Evolutionary conservation across 306 rosid species (phyloP).

Genomic region (Calophaca sinica): DNA sequence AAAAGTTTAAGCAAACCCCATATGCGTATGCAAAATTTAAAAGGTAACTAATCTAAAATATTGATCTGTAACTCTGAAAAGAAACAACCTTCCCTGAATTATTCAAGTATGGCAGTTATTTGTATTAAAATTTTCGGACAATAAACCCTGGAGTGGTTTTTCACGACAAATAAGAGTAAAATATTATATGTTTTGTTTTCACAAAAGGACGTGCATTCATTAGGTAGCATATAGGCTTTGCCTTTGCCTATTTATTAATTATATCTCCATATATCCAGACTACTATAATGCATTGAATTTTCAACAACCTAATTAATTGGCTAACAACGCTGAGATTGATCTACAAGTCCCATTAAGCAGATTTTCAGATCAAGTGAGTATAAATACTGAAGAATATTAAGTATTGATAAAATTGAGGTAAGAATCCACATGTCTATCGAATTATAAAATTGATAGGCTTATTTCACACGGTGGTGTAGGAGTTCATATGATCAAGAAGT

Average conservation of each 20-base stretch:
- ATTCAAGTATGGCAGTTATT: conserved; percentile 41
- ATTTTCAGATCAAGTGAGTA: conserved; percentile 37
- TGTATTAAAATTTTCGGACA: conserved; percentile 48
- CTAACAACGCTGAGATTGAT: conserved; percentile 2
- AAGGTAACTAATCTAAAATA: conserved; percentile 44
- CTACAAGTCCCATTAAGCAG: conserved; percentile 40
- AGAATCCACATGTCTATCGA: conserved; percentile 41
- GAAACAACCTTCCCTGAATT: conserved; percentile 58
- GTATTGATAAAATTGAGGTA: conserved; percentile 40
- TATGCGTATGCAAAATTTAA: conserved; percentile 25
- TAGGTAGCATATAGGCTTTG: too few relatives aligned
- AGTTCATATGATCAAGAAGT: conserved; percentile 28
- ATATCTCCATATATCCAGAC: background rate
- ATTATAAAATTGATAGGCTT: conserved; percentile 27
- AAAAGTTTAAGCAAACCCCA: conserved; percentile 2
- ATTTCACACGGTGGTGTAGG: conserved; percentile 1
- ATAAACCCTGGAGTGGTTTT: conserved; percentile 41
- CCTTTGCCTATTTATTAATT: too few relatives aligned
- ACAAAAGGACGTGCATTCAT: conserved; percentile 22
- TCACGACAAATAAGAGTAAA: conserved; percentile 42
- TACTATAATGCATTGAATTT: conserved; percentile 13
- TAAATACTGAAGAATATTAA: conserved; percentile 1
- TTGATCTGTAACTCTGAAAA: conserved; percentile 47
- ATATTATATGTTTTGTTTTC: conserved; percentile 9
- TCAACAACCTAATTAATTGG: conserved; percentile 52